Conservation (phyloP, 805 yeast species). For the Starmerella riodocensis region DNA sequence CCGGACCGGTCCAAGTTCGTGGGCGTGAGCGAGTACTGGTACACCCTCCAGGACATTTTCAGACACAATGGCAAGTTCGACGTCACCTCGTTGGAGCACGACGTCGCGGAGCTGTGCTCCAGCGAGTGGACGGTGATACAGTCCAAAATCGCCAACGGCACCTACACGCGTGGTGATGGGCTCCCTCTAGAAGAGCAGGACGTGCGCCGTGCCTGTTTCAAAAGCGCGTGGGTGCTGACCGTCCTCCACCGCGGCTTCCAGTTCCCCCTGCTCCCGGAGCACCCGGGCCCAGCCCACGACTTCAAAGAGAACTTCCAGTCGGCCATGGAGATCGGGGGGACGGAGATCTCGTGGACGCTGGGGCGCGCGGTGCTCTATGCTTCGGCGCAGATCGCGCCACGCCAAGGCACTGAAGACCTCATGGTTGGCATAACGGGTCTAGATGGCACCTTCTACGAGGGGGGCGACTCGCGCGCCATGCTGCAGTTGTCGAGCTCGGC, state of each 20-base stretch:
- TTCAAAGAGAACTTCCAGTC: constrained; percentile 58
- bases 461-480: constrained; percentile 19
- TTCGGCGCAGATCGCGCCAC: constrained; percentile 43
- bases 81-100: constrained; percentile 50
- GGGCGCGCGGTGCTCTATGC: constrained; percentile 81
- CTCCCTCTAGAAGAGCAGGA: constrained; percentile 38
- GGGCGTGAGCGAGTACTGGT: constrained; percentile 96
- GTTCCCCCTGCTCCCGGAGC: constrained; percentile 39
- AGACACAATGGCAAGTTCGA: constrained; percentile 81
- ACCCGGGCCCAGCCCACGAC: constrained; percentile 25
- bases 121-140: constrained; percentile 50
- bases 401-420: not conserved
- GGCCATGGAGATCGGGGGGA: constrained; percentile 65
- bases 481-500: not conserved
- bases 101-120: constrained; percentile 61
- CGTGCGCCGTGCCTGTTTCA: constrained; percentile 72
- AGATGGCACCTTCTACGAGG: constrained; percentile 16
- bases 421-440: constrained; percentile 20
- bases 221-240: constrained; percentile 86
- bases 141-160: constrained; percentile 39
- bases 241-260: constrained; percentile 86
- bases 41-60: constrained; percentile 85
- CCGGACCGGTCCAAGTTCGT: constrained; percentile 69
- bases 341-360: constrained; percentile 88
- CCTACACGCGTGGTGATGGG: constrained; percentile 34